Base-by-base conservation (phyloP, 495 filamentous ascomycete genomes). In the Halenospora varia region DNA sequence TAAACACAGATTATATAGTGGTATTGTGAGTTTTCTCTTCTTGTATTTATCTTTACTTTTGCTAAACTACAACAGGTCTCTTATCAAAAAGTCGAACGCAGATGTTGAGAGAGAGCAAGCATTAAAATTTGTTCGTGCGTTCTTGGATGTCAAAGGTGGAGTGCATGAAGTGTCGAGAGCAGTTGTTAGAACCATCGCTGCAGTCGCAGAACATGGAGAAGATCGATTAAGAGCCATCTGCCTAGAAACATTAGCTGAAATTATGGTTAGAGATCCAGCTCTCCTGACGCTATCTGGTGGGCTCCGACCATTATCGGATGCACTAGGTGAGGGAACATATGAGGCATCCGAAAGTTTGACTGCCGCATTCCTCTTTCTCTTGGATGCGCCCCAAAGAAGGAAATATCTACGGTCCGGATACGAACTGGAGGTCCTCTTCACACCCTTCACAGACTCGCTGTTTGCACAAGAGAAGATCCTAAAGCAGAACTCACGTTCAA, bases 91-190 rank as follows among this genome's bases (percentile, higher is more conserved):
- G 66, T 88, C 89, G 67, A 97, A 96, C 67, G 88, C 93, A 10
- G 94, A 90, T 67, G 90, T 98, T 45, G 94, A 98, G 73, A 85
- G 94, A 47, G 94, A 98, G 68, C 94, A 98, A 71, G 94, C 94
- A 0, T 71, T 98, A 61, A 98, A 98, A 68, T 97, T 98, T 71
- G 89, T 97, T 22, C 82, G 94, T 55, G 90, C 92, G 6, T 98
- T 98, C 69, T 75, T 98, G 22, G 95, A 97, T 61, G 90, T 98
- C 62, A 96, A 97, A 66, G 90, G 90, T 61, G 94, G 94, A 13
- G 87, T 95, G 4, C 78, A 78, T 46, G 94, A 98, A 68, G 83
- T 98, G 51, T 96, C 93, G 1, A 84, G 87, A 61, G 85, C 88
- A 1, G 83, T 98, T 23, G 83, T 96, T 13, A 81, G 94, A 44